Evolutionary conservation across 2,329 filamentous ascomycete species (phyloP).

Genomic region (Botrytis squamosa): DNA sequence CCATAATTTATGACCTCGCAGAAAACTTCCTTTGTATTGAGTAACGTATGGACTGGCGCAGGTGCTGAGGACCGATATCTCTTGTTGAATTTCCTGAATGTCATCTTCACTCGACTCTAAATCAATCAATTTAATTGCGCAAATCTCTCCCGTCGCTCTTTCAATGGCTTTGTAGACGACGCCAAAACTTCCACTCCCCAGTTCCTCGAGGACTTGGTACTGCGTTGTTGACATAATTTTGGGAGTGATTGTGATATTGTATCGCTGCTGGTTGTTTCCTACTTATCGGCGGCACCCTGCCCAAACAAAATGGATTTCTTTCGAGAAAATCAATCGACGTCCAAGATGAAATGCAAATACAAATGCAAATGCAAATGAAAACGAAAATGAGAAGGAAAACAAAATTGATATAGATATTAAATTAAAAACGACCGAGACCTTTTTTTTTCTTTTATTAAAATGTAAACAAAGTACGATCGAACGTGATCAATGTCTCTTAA

Average conservation of each 20-base stretch:
- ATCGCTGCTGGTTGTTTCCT: background rate
- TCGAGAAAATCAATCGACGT: background rate
- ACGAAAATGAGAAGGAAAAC: background rate
- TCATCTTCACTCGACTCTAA: conserved; percentile 98
- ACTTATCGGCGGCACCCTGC: background rate
- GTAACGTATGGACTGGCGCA: conserved; percentile 93
- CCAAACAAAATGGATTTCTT: background rate
- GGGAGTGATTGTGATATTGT: background rate
- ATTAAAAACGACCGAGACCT: background rate
- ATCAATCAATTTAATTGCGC: conserved; percentile 99
- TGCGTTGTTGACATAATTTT: conserved; percentile 57
- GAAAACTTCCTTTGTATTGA: conserved; percentile 93
- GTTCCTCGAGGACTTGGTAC: conserved; percentile 94
- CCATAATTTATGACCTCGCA: conserved; percentile 96
- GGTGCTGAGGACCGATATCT: conserved; percentile 92
- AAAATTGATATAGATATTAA: background rate
- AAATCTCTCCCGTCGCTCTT: conserved; percentile 82
- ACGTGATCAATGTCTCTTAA: conserved; percentile 5
- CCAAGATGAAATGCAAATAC: background rate
- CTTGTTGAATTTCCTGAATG: conserved; percentile 96
- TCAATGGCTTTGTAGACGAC: conserved; percentile 97
- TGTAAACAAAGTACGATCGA: background rate
- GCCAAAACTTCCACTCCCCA: conserved; percentile 87
- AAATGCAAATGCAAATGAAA: background rate
- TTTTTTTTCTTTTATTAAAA: background rate